A percentile compares a stretch with the other conserved stretches of the same genome.
These are phyloP conservation scores for Euphorbia lathyris DNA, from an alignment of 345 rosid species.

Conservation along the genomic window DNA sequence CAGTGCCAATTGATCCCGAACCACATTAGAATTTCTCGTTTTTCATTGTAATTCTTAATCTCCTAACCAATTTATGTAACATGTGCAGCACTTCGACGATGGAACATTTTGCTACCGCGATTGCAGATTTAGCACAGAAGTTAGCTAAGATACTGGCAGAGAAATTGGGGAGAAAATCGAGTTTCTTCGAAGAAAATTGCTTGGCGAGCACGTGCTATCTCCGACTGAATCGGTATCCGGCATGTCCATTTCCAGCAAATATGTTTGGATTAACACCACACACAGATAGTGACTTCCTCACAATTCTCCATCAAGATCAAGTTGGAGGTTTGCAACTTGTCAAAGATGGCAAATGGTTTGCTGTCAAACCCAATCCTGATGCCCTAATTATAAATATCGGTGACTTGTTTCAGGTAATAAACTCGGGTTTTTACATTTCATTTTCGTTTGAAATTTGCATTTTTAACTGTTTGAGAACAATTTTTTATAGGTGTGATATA, in stretches of 20 bases:
- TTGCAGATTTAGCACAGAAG: constrained; percentile 55
- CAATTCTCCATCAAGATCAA: constrained; percentile 76
- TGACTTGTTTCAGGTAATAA: constrained; percentile 79
- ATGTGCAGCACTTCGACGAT: constrained; percentile 50
- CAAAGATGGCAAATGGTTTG: constrained; percentile 75
- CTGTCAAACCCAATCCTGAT: constrained; percentile 77
- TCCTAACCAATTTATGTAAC: not conserved
- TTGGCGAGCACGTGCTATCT: constrained; percentile 70
- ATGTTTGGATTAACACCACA: constrained; percentile 84
- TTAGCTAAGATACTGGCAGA: constrained; percentile 69
- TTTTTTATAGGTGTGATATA: too few species aligned
- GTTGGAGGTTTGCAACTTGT: constrained; percentile 91
- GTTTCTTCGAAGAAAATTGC: constrained; percentile 63
- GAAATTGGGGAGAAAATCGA: constrained; percentile 47
- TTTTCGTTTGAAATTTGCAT: too few species aligned
- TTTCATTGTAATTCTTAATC: too few species aligned
- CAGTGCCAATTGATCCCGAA: too few species aligned
- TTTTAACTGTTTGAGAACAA: too few species aligned
- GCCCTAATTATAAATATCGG: constrained; percentile 86
- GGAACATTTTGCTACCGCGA: constrained; percentile 57
- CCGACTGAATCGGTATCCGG: constrained; percentile 84
- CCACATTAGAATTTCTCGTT: too few species aligned
- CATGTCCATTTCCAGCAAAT: constrained; percentile 52
- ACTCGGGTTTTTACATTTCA: too few species aligned
- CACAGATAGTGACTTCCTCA: constrained; percentile 95